A percentile compares a stretch with the other conserved stretches of the same genome.
These are phyloP conservation scores for Entomortierella beljakovae DNA, from an alignment of 192 early-diverging fungal genomes.

Conservation along the genomic window DNA sequence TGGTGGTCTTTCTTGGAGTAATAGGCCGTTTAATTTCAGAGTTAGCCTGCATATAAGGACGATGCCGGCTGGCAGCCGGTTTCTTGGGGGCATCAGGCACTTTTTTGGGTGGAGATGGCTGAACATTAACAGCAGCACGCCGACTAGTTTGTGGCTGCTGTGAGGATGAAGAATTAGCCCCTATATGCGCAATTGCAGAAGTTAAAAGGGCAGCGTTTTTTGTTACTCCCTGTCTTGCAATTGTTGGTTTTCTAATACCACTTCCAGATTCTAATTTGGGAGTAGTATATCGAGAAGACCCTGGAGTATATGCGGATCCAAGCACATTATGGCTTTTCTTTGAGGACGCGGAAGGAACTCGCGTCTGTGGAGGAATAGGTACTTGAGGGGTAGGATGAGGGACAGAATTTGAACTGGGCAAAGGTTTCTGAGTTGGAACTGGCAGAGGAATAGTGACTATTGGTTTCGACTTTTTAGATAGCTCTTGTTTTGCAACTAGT, in stretches of 20 bases:
- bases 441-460: neutral
- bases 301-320: neutral
- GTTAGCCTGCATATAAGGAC: neutral
- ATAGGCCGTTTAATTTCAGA: neutral
- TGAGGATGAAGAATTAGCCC: too few relatives aligned
- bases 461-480: neutral
- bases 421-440: neutral
- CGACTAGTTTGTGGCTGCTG: neutral
- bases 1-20: neutral
- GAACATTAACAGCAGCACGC: neutral
- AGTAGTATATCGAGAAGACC: neutral
- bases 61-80: constrained; percentile 1
- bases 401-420: neutral
- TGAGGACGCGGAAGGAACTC: neutral
- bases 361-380: neutral
- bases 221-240: neutral
- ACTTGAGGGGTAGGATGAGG: neutral
- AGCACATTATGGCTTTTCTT: neutral
- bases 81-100: constrained; percentile 14
- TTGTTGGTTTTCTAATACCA: neutral
- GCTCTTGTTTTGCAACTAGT: neutral
- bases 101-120: neutral
- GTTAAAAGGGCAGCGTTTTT: too few relatives aligned
- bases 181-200: too few relatives aligned
- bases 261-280: constrained; percentile 1